Evolutionary conservation across 192 early-diverging fungal species (phyloP), one percentile per base, ranked within the genome.

Genomic region (Backusella parvicylindrica): DNA sequence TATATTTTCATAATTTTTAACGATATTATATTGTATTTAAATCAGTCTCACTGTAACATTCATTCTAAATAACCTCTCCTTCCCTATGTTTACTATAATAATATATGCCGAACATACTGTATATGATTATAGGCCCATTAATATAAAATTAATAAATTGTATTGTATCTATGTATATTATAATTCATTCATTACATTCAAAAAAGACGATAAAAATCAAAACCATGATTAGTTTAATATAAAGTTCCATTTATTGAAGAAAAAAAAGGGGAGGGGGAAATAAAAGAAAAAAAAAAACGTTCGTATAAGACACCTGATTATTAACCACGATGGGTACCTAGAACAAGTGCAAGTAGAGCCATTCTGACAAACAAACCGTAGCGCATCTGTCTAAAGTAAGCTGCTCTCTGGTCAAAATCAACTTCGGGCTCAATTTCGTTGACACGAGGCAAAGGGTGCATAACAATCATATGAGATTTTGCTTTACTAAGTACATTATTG

Each of bases 371-470:
- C 81, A 99, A 87, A 71, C 98, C 98, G 84, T 98, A 97, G 30
- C 90, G 87, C 98, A 99, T 98, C 84, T 99, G 98, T 69, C 97
- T 86, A 89, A 99, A 99, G 85, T 99, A 99, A 23, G 95, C 96
- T 16, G 98, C 96, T 40, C 98, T 89, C 80, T 92, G 95, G 81
- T 99, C 98, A 74, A 97, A 97, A 80, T 99, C 98, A 30, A 99
- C 97, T 80, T 99, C 97, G 40, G 94, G 94, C 64, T 95, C 94
- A 81, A 99, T 97, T 83, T 98, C 98, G 32, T 91, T 89, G 30
- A 98, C 91, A 78, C 97, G 89, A 12, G 97, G 97, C 77, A 99
- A 85, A 70, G 97, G 96, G 88, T 99, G 97, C 96, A 99, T 97
- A 43, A 99, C 92, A 79, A 98, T 93, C 98, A 99, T 98, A 80